phyloP scores from a whole-genome alignment of 352 stramenopile genomes.

The Phytophthora vignae region DNA sequence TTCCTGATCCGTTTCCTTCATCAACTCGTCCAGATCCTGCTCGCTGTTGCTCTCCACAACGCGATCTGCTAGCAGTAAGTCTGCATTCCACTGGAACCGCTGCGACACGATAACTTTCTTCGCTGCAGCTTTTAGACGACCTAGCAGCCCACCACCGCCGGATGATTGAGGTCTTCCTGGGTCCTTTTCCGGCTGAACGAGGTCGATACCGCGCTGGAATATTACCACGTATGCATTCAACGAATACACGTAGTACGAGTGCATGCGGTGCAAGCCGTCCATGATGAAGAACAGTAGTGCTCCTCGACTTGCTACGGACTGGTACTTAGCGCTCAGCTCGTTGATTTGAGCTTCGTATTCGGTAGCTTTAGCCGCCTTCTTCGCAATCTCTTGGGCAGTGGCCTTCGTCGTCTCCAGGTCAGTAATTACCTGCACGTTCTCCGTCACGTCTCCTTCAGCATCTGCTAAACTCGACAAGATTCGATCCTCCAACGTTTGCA shows the following conservation, averaged over 20 bases:
- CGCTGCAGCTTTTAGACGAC: conserved; percentile 79
- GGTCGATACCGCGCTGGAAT: conserved; percentile 95
- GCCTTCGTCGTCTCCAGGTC: conserved; percentile 94
- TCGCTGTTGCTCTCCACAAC: conserved; percentile 58
- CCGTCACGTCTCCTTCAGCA: conserved; percentile 90
- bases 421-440: conserved; percentile 96
- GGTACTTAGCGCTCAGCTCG: conserved; percentile 91
- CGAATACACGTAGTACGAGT: conserved; percentile 96
- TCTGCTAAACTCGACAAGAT: conserved; percentile 88
- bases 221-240: conserved; percentile 96
- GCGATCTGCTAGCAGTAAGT: conserved; percentile 80
- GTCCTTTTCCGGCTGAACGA: conserved; percentile 67
- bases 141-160: conserved; percentile 49
- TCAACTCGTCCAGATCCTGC: conserved; percentile 67
- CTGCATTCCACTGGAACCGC: conserved; percentile 89
- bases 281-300: conserved; percentile 97
- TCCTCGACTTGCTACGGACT: conserved; percentile 90
- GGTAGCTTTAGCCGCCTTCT: conserved; percentile 78
- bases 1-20: conserved; percentile 75
- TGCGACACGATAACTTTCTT: conserved; percentile 88
- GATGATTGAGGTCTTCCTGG: conserved; percentile 13
- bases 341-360: conserved; percentile 86
- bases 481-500: conserved; percentile 90
- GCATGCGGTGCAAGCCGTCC: conserved; percentile 92
- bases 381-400: conserved; percentile 87